Evolutionary conservation across 2,329 filamentous ascomycete species (phyloP), one percentile per base, ranked within the genome.

Genomic region (Aureobasidium musti): DNA sequence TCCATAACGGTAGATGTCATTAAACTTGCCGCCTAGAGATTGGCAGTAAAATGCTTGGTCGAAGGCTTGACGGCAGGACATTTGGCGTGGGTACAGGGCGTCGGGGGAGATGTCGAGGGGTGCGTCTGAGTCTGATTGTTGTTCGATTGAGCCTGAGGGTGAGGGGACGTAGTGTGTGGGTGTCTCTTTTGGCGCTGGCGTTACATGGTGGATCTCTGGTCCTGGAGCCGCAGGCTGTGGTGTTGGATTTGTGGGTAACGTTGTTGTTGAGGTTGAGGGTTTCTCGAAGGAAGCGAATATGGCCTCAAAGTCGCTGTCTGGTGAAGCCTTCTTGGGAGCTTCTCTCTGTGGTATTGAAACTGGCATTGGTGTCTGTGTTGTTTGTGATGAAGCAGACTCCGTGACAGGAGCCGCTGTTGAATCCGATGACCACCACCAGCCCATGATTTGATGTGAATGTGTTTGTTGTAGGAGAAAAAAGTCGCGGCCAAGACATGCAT

Each of bases 1-100:
- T 69, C 95, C 95, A 75, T 92, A 89, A 45, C 95, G 90, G 82
- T 98, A 99, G 43, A 98, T 85, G 73, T 92, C 88, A 73, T 91
- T 92, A 83, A 93, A 97, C 77, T 98, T 93, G 0, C 94, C 92
- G 63, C 92, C 93, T 10, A 97, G 83, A 0, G 90, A 92, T 76
- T 95, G 91, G 84, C 95, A 99, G 82, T 94, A 91, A 85, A 94
- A 97, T 68, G 94, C 93, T 70, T 87, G 85, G 81, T 99, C 95
- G 80, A 99, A 98, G 72, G 92, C 90, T 68, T 89, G 84, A 61
- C 91, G 89, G 82, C 95, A 98, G 74, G 90, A 93, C 89, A 98
- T 95, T 63, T 84, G 87, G 49, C 87, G 88, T 0, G 92, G 91
- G 69, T 95, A 90, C 60, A 91, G 82, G 69, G 88, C 86, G 70